Evolutionary conservation across 2,329 filamentous ascomycete genomes (phyloP).

Genomic region (Fonsecaea monophora): DNA sequence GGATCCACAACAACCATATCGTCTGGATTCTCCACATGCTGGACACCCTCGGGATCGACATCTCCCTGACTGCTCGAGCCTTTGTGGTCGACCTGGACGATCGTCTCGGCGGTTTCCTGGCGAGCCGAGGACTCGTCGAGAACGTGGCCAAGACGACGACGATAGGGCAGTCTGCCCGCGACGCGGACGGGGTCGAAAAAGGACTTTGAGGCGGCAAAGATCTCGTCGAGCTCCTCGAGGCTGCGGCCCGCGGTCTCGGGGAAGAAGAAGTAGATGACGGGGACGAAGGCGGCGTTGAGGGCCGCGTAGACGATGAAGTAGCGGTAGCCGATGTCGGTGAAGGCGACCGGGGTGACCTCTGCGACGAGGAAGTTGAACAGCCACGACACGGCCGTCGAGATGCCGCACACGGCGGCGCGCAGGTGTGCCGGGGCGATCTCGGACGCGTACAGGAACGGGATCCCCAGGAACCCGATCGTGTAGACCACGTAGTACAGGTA

Average conservation of each 20-base stretch:
- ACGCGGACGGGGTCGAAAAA: conserved; percentile 58
- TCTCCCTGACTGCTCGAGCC: neutral
- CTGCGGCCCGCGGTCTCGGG: conserved; percentile 44
- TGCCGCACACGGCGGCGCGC: conserved; percentile 44
- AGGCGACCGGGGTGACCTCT: conserved; percentile 44
- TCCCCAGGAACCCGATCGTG: conserved; percentile 49
- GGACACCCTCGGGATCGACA: neutral
- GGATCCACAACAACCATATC: neutral
- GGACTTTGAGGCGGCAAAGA: conserved; percentile 44
- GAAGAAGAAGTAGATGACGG: conserved; percentile 44
- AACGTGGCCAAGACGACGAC: neutral
- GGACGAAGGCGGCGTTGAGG: conserved; percentile 41
- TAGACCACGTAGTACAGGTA: conserved; percentile 53
- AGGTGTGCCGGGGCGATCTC: conserved; percentile 46
- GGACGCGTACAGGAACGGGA: conserved; percentile 47
- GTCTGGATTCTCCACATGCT: conserved; percentile 4
- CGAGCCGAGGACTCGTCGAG: neutral
- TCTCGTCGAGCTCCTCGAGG: conserved; percentile 45
- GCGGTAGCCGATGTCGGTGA: conserved; percentile 43
- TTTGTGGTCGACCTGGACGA: neutral
- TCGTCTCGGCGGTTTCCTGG: neutral
- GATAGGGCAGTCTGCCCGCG: conserved; percentile 42
- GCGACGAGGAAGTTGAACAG: conserved; percentile 46
- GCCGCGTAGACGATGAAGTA: conserved; percentile 45
- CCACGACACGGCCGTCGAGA: conserved; percentile 44